These are phyloP conservation scores for Graphiopsis chlorocephala DNA, from an alignment of 2,329 filamentous ascomycete species.

Conservation along the genomic window DNA sequence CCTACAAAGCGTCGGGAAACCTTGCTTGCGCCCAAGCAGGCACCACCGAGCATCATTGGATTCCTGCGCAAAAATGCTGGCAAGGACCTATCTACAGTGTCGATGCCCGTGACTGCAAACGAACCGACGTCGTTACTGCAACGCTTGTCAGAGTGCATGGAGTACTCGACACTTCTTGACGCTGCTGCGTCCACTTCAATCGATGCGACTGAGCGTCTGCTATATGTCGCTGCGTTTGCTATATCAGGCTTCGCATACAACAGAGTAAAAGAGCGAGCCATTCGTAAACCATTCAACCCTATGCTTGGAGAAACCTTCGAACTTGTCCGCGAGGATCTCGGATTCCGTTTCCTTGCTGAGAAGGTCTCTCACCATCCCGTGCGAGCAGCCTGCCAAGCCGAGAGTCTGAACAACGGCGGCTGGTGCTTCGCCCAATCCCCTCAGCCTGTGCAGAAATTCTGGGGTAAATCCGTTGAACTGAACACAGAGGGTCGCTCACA, in stretches of 20 bases:
- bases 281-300: constrained; percentile 96
- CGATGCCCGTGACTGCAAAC: constrained; percentile 96
- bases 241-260: constrained; percentile 79
- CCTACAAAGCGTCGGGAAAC: constrained; percentile 64
- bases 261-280: constrained; percentile 83
- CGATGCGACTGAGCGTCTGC: constrained; percentile 65
- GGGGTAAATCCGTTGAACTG: constrained; percentile 94
- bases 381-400: constrained; percentile 88
- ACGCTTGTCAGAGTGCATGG: constrained; percentile 82
- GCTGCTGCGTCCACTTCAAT: constrained; percentile 55
- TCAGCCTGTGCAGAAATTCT: constrained; percentile 92
- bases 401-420: constrained; percentile 55
- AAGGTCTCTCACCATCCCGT: constrained; percentile 94
- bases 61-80: constrained; percentile 97
- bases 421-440: constrained; percentile 90
- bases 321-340: constrained; percentile 79
- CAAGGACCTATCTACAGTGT: constrained; percentile 93
- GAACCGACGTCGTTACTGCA: constrained; percentile 88
- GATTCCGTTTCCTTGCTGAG: constrained; percentile 89
- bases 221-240: constrained; percentile 87
- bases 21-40: constrained; percentile 70
- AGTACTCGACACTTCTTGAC: constrained; percentile 84
- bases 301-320: constrained; percentile 96
- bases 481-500: constrained; percentile 86
- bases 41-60: constrained; percentile 86